These are phyloP conservation scores for Penicillium sp. DNA, from an alignment of 2,329 filamentous ascomycete species.

Conservation along the genomic window DNA sequence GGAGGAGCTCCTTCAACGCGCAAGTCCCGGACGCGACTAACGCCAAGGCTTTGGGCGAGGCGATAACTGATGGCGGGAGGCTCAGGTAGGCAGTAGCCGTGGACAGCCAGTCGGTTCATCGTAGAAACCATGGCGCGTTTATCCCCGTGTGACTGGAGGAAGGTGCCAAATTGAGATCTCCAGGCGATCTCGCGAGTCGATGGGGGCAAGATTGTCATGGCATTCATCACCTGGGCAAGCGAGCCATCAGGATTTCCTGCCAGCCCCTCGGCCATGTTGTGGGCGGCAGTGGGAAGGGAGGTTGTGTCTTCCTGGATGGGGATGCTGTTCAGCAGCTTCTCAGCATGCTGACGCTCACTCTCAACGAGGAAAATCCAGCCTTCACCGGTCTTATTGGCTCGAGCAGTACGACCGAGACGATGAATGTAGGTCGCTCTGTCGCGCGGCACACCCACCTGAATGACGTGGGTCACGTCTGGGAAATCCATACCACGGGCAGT, in stretches of 20 bases:
- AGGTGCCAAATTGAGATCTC: constrained; percentile 27
- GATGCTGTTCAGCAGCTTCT: constrained; percentile 58
- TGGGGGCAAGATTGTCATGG: constrained; percentile 32
- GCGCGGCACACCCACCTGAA: constrained; percentile 69
- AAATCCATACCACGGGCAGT: constrained; percentile 84
- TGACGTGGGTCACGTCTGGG: constrained; percentile 77
- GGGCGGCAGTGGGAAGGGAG: constrained; percentile 46
- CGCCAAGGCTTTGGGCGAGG: constrained; percentile 35
- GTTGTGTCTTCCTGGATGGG: constrained; percentile 53
- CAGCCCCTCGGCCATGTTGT: constrained; percentile 38
- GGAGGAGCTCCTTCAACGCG: constrained; percentile 16
- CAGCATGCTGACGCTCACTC: constrained; percentile 55
- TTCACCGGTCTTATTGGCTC: constrained; percentile 66
- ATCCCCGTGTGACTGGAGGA: constrained; percentile 31
- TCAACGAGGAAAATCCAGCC: constrained; percentile 64
- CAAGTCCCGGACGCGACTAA: constrained; percentile 31
- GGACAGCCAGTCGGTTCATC: constrained; percentile 50
- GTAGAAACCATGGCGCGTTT: constrained; percentile 48
- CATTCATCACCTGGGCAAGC: constrained; percentile 49
- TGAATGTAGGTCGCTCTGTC: constrained; percentile 76
- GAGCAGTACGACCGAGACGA: constrained; percentile 74
- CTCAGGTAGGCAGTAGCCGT: constrained; percentile 52
- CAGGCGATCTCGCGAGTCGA: constrained; percentile 35
- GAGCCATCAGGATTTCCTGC: constrained; percentile 18
- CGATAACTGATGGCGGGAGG: constrained; percentile 39